These are phyloP conservation scores for Simmondsia chinensis DNA, from an alignment of 148 eudicot species.

Conservation along the genomic window DNA sequence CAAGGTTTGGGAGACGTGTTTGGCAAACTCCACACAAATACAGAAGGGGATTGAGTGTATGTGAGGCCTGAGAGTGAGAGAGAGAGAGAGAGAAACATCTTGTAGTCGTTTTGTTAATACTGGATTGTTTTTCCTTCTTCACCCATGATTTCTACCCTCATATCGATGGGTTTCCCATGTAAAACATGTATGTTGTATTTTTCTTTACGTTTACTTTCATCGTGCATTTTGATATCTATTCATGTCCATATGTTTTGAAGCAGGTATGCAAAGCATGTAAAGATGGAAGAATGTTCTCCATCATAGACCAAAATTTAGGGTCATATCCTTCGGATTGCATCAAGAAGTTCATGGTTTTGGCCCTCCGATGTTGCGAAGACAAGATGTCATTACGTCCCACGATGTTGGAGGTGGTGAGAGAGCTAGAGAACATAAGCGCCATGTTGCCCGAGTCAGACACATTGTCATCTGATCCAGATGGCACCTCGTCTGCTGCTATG, in stretches of 20 bases:
- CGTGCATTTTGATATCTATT: too few relatives aligned
- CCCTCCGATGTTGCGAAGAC: slow-evolving; percentile 7
- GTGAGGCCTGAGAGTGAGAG: too few relatives aligned
- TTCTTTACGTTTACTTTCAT: not conserved
- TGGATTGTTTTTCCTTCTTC: too few relatives aligned
- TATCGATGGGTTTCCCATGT: too few relatives aligned
- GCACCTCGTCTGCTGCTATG: not conserved
- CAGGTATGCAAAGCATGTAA: slow-evolving; percentile 49
- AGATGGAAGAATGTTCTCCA: slow-evolving; percentile 43
- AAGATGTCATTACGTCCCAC: slow-evolving; percentile 7
- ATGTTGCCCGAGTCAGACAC: slow-evolving; percentile 3
- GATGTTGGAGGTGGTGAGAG: slow-evolving; percentile 12
- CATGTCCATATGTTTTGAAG: not conserved
- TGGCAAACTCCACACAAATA: too few relatives aligned
- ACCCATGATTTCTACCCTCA: too few relatives aligned
- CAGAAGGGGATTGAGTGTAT: too few relatives aligned
- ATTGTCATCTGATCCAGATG: not conserved
- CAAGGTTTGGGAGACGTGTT: too few relatives aligned
- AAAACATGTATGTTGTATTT: too few relatives aligned
- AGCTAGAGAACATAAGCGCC: slow-evolving; percentile 1
- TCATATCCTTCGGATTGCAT: slow-evolving; percentile 49
- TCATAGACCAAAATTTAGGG: slow-evolving; percentile 55
- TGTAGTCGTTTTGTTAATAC: too few relatives aligned
- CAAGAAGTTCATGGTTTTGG: slow-evolving; percentile 10
- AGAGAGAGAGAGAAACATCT: too few relatives aligned